Percentiles rank a stretch among this genome's conserved stretches.
These are phyloP conservation scores for Populus simonii DNA, from an alignment of 345 rosid species.

Conservation along the genomic window DNA sequence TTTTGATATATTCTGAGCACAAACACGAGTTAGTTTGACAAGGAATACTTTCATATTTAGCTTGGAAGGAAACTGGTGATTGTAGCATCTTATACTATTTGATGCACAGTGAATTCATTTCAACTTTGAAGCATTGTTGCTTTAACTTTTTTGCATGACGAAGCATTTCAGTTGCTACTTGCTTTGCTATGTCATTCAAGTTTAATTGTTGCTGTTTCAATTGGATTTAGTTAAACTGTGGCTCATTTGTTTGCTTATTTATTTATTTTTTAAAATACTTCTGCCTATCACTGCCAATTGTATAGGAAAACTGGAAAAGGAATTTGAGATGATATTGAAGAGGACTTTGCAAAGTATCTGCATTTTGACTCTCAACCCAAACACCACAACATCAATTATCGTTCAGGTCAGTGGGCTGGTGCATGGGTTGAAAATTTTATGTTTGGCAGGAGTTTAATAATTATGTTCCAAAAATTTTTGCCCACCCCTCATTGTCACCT, in stretches of 20 bases:
- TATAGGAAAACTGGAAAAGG: constrained; percentile 72
- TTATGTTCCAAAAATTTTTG: background rate
- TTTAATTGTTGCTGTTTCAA: background rate
- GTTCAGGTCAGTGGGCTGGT: constrained; percentile 49
- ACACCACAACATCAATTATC: constrained; percentile 80
- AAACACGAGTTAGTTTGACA: no score
- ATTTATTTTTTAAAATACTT: no score
- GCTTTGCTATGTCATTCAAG: background rate
- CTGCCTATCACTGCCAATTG: background rate
- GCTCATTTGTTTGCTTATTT: background rate
- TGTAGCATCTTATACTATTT: background rate
- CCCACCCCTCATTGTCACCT: background rate
- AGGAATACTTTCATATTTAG: no score
- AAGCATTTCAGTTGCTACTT: background rate
- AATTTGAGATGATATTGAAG: constrained; percentile 78
- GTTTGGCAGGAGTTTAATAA: background rate
- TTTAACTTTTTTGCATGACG: background rate
- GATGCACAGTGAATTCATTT: background rate
- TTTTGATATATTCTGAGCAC: no score
- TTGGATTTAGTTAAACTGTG: background rate
- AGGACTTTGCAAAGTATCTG: constrained; percentile 84
- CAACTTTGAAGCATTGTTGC: no score
- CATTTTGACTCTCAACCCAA: constrained; percentile 71
- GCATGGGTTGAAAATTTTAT: background rate
- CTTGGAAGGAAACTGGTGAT: background rate